A percentile compares a stretch with the other conserved stretches of the same genome.
Conservation (phyloP, 192 early-diverging fungal species). For the Phycomyces blakesleeanus region DNA sequence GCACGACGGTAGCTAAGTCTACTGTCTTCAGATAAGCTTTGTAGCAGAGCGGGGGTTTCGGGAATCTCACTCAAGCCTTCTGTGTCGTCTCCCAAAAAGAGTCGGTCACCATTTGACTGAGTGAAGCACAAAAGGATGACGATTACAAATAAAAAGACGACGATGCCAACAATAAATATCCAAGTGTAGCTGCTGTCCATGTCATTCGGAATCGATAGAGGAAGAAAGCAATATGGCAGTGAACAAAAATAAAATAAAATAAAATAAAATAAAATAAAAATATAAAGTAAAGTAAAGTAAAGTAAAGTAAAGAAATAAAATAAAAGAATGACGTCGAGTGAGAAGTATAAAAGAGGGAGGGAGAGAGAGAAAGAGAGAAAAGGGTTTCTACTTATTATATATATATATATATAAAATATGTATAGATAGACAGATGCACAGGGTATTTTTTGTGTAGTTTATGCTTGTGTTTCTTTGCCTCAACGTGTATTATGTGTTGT, state of each 20-base stretch:
- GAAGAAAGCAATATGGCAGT: too few relatives aligned
- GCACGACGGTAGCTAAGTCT: conserved; percentile 45
- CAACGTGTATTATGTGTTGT: too few relatives aligned
- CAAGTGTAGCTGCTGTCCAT: conserved; percentile 18
- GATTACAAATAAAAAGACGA: conserved; percentile 31
- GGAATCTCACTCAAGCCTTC: conserved; percentile 36
- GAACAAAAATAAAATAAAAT: too few relatives aligned
- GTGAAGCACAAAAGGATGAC: conserved; percentile 36
- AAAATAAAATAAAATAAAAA: too few relatives aligned
- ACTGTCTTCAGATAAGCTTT: conserved; percentile 39
- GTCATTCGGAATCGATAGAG: too few relatives aligned
- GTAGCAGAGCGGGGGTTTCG: conserved; percentile 26
- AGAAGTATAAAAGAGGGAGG: background rate
- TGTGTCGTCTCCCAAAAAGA: conserved; percentile 10
- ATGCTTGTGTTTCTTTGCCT: background rate
- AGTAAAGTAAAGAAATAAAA: too few relatives aligned
- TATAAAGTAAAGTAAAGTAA: too few relatives aligned
- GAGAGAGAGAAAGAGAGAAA: too few relatives aligned
- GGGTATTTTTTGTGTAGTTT: background rate
- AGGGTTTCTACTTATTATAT: too few relatives aligned
- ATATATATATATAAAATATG: background rate
- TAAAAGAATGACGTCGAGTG: background rate
- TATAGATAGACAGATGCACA: too few relatives aligned
- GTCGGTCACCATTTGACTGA: conserved; percentile 19
- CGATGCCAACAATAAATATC: conserved; percentile 35